Evolutionary conservation across 805 yeast genomes (phyloP), one percentile per base, ranked within the genome.

Genomic region (Saccharomycopsis lassenensis): DNA sequence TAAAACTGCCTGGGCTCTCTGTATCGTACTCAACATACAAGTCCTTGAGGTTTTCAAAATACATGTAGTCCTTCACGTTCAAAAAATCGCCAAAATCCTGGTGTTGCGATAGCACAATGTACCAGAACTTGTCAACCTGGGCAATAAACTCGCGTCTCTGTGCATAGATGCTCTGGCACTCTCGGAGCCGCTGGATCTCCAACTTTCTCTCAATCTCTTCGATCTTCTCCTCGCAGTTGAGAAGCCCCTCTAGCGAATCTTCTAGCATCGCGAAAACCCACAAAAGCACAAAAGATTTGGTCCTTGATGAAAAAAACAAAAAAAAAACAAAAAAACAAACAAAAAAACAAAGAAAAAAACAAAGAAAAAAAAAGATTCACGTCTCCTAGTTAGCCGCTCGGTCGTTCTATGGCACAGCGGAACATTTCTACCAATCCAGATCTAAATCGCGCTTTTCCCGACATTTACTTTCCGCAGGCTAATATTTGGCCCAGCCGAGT

Each of bases 41-140:
- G 43, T 82, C 81, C 23, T 57, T 61, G 39, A 87, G 68, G 32
- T 57, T 55, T 49, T 86, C 95, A 32, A 86, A 54, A 48, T 70
- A 79, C 52, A 77, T 77, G 58, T 77, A 73, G 56, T 87, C 96
- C 25, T 79, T 82, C 2, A 78, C 73, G 21, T 74, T 67, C 14
- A 87, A 62, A 53, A 71, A 84, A 44, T 86, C 94, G 11, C 82
- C 78, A 52, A 89, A 81, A 46, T 83, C 95, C 35, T 81, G 79
- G 49, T 80, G 80, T 51, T 82, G 84, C 2, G 87, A 85, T 7
- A 89, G 57, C 0, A 82, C 94, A 36, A 79, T 70, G 49, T 81
- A 78, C 97, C 97, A 89, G 55, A 89, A 86, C 45, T 71, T 71
- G 1, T 87, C 85, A 29, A 86, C 69, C 3, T 63, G 53, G 4